Evolutionary conservation across 2,329 filamentous ascomycete genomes (phyloP).

Genomic region (Aphanoascus verrucosus): DNA sequence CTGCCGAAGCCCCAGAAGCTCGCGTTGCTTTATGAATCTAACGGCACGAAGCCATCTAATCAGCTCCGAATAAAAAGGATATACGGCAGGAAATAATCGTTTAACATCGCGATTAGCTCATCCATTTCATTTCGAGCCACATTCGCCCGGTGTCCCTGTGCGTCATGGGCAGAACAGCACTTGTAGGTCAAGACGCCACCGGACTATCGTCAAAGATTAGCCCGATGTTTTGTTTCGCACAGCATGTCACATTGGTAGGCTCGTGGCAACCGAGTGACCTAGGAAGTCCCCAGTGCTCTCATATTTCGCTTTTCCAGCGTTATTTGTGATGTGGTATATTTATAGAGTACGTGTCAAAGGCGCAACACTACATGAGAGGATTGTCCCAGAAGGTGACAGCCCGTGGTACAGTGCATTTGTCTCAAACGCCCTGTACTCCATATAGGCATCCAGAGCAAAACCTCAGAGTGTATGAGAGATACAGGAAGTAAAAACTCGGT

Average conservation of each 20-base stretch:
- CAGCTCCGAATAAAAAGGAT: not conserved
- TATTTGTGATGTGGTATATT: no score
- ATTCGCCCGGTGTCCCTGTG: not conserved
- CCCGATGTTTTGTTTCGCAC: not conserved
- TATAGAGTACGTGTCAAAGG: no score
- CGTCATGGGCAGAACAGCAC: no score
- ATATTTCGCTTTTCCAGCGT: no score
- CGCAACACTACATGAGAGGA: no score
- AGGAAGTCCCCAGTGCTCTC: no score
- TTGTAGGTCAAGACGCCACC: not conserved
- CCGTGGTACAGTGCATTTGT: no score
- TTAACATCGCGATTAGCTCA: not conserved
- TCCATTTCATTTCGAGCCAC: not conserved
- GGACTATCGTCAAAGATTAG: not conserved
- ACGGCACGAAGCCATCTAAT: not conserved
- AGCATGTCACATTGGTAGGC: not conserved
- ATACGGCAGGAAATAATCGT: not conserved
- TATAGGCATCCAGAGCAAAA: no score
- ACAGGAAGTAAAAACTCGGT: no score
- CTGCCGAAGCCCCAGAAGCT: not conserved
- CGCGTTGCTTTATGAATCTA: not conserved
- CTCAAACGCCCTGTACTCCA: no score
- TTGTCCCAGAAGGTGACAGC: no score
- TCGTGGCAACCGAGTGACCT: not conserved
- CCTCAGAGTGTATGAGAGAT: no score